These are phyloP conservation scores for Ogataea neopini DNA, from an alignment of 805 yeast species.

Conservation along the genomic window DNA sequence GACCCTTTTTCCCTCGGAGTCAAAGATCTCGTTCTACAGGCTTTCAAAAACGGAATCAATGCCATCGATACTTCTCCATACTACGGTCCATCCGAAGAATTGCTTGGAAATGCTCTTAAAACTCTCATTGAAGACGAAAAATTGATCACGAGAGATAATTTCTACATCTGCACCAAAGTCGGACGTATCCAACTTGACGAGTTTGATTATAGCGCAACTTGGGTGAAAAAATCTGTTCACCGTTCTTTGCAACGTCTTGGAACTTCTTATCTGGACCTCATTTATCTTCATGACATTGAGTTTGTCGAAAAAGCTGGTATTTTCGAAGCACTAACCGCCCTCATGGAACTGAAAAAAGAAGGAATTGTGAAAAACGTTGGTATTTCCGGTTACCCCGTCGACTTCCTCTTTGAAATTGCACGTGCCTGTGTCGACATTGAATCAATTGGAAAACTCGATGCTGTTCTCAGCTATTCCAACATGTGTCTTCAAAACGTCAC, in stretches of 20 bases:
- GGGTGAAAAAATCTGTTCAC: conserved; percentile 60
- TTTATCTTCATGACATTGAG: conserved; percentile 88
- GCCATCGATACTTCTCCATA: conserved; percentile 93
- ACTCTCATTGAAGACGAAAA: conserved; percentile 35
- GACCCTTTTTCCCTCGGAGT: conserved; percentile 65
- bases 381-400: conserved; percentile 84
- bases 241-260: conserved; percentile 68
- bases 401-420: conserved; percentile 59
- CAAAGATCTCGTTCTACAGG: conserved; percentile 54
- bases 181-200: conserved; percentile 70
- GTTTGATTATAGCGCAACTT: conserved; percentile 69
- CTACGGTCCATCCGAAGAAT: conserved; percentile 82
- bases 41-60: conserved; percentile 65
- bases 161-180: conserved; percentile 80
- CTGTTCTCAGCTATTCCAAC: conserved; percentile 75
- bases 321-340: conserved; percentile 60
- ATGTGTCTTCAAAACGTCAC: conserved; percentile 76
- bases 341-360: conserved; percentile 58
- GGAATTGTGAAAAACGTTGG: conserved; percentile 72
- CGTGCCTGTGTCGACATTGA: conserved; percentile 33
- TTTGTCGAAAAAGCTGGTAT: conserved; percentile 61
- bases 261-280: conserved; percentile 73
- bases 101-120: conserved; percentile 68
- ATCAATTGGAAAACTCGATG: conserved; percentile 67
- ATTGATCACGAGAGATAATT: conserved; percentile 55